Percentiles rank a stretch among this genome's conserved stretches.
Evolutionary conservation across 352 stramenopile species (phyloP).

Genomic region (Elongisporangium prolatum): DNA sequence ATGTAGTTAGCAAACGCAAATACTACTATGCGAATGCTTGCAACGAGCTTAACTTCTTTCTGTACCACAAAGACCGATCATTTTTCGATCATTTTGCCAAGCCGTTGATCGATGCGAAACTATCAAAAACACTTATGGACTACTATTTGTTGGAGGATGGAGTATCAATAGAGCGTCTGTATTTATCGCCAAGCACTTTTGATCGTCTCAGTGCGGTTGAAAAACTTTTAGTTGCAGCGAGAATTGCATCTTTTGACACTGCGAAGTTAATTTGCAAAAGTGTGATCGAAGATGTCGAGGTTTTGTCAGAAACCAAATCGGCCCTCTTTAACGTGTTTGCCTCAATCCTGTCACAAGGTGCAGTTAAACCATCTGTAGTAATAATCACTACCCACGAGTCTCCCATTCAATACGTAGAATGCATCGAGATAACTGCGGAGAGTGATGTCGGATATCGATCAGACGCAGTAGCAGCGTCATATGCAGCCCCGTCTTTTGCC

Average conservation of each 20-base stretch:
- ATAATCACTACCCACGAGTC: conserved; percentile 2
- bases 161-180: conserved; percentile 16
- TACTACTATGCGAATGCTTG: conserved; percentile 42
- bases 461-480: neutral
- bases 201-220: conserved; percentile 30
- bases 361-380: neutral
- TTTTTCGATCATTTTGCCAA: conserved; percentile 36
- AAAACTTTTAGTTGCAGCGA: conserved; percentile 32
- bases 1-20: conserved; percentile 13
- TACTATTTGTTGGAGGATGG: conserved; percentile 40
- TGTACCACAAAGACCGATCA: conserved; percentile 39
- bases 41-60: conserved; percentile 54
- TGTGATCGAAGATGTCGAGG: conserved; percentile 26
- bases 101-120: conserved; percentile 35
- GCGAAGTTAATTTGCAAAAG: conserved; percentile 19
- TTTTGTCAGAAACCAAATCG: conserved; percentile 6
- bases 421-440: neutral
- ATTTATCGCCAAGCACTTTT: conserved; percentile 22
- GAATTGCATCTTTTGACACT: conserved; percentile 9
- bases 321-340: conserved; percentile 22
- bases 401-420: conserved; percentile 1
- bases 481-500: neutral
- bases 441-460: neutral
- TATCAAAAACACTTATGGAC: conserved; percentile 50
- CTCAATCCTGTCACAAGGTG: conserved; percentile 18